Percentiles rank a stretch among this genome's conserved stretches.
These are phyloP conservation scores for Yamadazyma insecticola DNA, from an alignment of 805 yeast genomes.

Conservation along the genomic window DNA sequence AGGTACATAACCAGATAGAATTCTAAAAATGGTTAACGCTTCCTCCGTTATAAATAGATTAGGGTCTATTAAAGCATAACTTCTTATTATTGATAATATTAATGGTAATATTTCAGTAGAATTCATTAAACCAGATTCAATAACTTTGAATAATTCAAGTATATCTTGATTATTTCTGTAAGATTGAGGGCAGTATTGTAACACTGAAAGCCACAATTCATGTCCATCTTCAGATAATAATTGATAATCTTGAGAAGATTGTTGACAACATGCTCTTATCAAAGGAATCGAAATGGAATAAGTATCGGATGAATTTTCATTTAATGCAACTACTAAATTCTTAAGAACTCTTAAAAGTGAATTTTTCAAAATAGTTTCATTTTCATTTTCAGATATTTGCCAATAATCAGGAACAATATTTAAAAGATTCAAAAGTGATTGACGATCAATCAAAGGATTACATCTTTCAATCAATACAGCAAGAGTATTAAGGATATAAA, in stretches of 20 bases:
- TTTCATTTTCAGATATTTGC: constrained; percentile 53
- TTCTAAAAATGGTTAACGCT: constrained; percentile 41
- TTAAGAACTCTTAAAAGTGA: constrained; percentile 49
- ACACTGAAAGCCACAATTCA: constrained; percentile 72
- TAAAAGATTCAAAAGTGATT: constrained; percentile 48
- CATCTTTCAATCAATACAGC: constrained; percentile 58
- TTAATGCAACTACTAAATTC: constrained; percentile 52
- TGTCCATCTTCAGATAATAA: constrained; percentile 80
- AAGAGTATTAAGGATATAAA: constrained; percentile 66
- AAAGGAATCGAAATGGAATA: constrained; percentile 62
- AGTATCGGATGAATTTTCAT: constrained; percentile 44
- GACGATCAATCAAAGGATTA: constrained; percentile 56
- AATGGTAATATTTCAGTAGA: constrained; percentile 74
- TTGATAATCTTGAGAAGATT: constrained; percentile 34
- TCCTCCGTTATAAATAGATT: constrained; percentile 31
- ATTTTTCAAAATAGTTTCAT: constrained; percentile 35
- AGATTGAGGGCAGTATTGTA: constrained; percentile 54
- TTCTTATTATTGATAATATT: constrained; percentile 55
- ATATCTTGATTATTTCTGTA: constrained; percentile 27
- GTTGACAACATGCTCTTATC: constrained; percentile 59
- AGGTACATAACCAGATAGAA: constrained; percentile 49
- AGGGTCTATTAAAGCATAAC: constrained; percentile 53
- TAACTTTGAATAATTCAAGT: constrained; percentile 42
- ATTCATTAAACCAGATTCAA: constrained; percentile 55
- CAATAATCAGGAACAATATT: constrained; percentile 66